phyloP scores from a whole-genome alignment of 2,329 filamentous ascomycete species.

The Pyricularia pennisetigena region DNA sequence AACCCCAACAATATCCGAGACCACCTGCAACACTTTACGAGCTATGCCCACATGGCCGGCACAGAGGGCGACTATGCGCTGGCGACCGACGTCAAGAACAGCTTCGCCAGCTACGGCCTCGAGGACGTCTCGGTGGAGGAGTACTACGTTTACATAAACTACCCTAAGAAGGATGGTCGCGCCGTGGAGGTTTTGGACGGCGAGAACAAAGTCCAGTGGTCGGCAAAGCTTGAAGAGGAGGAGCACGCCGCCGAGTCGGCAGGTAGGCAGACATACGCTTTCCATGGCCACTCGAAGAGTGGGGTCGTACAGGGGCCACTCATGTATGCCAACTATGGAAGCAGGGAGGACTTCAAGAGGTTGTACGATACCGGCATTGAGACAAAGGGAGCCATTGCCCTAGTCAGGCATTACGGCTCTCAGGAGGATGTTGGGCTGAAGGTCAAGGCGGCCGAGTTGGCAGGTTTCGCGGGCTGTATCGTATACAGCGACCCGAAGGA shows the following conservation, averaged over 20 bases:
- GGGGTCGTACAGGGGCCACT: constrained; percentile 80
- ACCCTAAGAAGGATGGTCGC: constrained; percentile 67
- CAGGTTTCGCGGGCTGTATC: constrained; percentile 77
- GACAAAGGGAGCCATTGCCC: constrained; percentile 68
- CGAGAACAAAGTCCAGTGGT: constrained; percentile 57
- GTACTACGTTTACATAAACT: constrained; percentile 88
- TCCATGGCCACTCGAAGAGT: constrained; percentile 81
- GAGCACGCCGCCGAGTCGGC: constrained; percentile 52
- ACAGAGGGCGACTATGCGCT: constrained; percentile 85
- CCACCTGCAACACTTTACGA: constrained; percentile 67
- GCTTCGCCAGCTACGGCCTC: constrained; percentile 62
- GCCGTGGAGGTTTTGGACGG: constrained; percentile 70
- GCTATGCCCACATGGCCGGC: constrained; percentile 85
- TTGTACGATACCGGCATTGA: constrained; percentile 64
- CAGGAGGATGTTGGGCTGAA: constrained; percentile 69
- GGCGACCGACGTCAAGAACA: constrained; percentile 72
- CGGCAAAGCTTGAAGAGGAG: constrained; percentile 75
- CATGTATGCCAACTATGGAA: constrained; percentile 89
- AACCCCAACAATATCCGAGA: constrained; percentile 61
- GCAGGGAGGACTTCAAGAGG: constrained; percentile 68
- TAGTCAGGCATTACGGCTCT: constrained; percentile 72
- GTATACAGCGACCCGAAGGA: constrained; percentile 88
- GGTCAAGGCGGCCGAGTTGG: constrained; percentile 79
- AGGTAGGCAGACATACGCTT: constrained; percentile 63
- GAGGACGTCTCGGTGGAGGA: constrained; percentile 69